Percentiles rank a stretch among this genome's conserved stretches.
These are phyloP conservation scores for Phytopythium litorale DNA, from an alignment of 352 stramenopile genomes.

Conservation along the genomic window DNA sequence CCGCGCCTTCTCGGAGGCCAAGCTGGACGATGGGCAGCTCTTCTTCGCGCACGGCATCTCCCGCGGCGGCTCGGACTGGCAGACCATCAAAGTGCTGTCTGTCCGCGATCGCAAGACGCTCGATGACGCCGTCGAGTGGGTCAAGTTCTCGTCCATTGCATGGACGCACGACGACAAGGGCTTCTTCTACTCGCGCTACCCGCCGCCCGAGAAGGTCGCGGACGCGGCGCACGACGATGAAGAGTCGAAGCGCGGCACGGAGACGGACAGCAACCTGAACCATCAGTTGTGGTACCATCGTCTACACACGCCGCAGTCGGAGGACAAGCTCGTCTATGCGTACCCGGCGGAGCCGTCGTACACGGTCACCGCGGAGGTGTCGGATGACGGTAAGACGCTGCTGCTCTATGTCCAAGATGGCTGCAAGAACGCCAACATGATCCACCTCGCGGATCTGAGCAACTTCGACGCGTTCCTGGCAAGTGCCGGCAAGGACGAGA, in stretches of 20 bases:
- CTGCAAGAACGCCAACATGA: conserved; percentile 89
- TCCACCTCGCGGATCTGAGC: conserved; percentile 63
- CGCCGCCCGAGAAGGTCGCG: conserved; percentile 55
- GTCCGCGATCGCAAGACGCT: conserved; percentile 71
- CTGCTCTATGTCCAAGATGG: conserved; percentile 76
- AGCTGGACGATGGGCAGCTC: conserved; percentile 58
- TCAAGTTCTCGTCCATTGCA: conserved; percentile 83
- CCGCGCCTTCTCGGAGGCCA: conserved; percentile 69
- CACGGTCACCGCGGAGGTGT: conserved; percentile 59
- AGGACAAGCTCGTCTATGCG: conserved; percentile 77
- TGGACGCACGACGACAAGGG: conserved; percentile 83
- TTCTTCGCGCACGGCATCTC: conserved; percentile 84
- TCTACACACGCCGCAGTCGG: conserved; percentile 56
- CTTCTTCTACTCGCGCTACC: conserved; percentile 87
- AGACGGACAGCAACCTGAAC: conserved; percentile 75
- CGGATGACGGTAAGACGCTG: conserved; percentile 75
- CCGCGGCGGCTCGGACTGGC: conserved; percentile 80
- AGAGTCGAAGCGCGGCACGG: conserved; percentile 61
- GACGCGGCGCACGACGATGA: conserved; percentile 34
- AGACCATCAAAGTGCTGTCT: conserved; percentile 82
- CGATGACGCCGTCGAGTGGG: conserved; percentile 81
- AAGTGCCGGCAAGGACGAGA: conserved; percentile 15
- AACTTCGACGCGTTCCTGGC: conserved; percentile 49
- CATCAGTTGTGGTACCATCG: conserved; percentile 83
- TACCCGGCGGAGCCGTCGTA: conserved; percentile 77